Evolutionary conservation across 2,329 filamentous ascomycete genomes (phyloP), one percentile per base, ranked within the genome.

Genomic region (Epichloe aotearoae): DNA sequence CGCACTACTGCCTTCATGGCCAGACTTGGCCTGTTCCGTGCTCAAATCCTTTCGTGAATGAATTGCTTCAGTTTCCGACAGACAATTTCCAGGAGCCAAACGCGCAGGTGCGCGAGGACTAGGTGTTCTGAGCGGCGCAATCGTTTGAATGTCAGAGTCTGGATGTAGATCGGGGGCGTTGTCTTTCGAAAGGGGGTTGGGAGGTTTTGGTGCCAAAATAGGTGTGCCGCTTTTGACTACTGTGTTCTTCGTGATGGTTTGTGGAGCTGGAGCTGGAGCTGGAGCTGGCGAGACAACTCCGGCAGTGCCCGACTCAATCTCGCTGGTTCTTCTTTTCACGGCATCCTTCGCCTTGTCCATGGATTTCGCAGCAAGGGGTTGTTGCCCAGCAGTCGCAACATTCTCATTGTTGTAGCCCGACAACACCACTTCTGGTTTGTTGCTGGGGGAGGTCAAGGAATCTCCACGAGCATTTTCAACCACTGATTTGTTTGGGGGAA

Each of bases 71-170:
- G 47, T n/a, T 12, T 43, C 43, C 10, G 47, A 33, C 6, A 36
- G 38, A 4, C 41, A 26, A 19, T 23, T 41, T 14, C 38, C 34
- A 11, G 36, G 26, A 3, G 17, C 23, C 15, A 12, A 11, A 12
- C 11, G 47, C 11, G 39, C 48, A 15, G 52, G 47, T 15, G 40
- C 52, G 3, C 56, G 56, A 5, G 64, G 64, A 42, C 63, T 68
- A 19, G 64, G 63, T 0, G 66, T 68, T 40, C 62, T 60, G 34
- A 68, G 54, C 15, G 66, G 66, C 6, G 60, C 58, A 44, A 68
- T 45, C 10, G 11, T 20, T 5, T 42, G 19, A 20, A 58, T 51
- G 39, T 59, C 60, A 19, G 54, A 52, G 5, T 50, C 41, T 17
- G 40, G 45, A 11, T 47, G 23, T 12, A 50, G 19, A 6, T 52